Base-by-base conservation (phyloP, 2,329 filamentous ascomycete species). In the Boeremia exigua region DNA sequence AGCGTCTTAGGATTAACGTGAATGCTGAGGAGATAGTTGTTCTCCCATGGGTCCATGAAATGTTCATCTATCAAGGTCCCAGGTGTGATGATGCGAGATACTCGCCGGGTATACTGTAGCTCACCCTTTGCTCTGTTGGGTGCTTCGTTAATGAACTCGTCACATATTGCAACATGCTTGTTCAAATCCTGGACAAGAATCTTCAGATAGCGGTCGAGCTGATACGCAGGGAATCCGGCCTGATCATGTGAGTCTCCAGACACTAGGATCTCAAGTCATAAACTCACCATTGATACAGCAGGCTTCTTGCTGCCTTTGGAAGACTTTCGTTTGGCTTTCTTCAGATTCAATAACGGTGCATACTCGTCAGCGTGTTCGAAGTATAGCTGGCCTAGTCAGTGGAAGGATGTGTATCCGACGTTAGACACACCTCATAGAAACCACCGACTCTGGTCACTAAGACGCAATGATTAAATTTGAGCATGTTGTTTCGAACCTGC, bases 1-100 rank as follows among this genome's bases (percentile, higher is more conserved):
- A 67, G 57, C 4, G 54, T 58, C 19, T 70, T 52, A n/a, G 70
- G 66, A 14, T 81, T 76, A 27, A 89, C 73, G 69, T 96, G 86
- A 43, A 98, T 84, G 33, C 91, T 88, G 72, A 98, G 84, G 30
- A 98, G 82, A 74, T 94, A 99, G 73, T 97, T 98, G 76, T 95
- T 97, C 67, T 91, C 87, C 71, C 90, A 94, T 1, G 92, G 91
- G 72, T 98, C 91, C 81, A 99, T 92, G 75, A 98, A 99, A 67
- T 92, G 93, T 77, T 99, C 95, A 75, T 99, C 95, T 63, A 99
- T 96, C 49, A 99, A 81, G 1, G 95, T 99, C 17, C 95, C 95
- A 1, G 95, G 92, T 0, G 95, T 98, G 69, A 99, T 87, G 64
- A 99, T 88, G 54, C 95, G 88, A 15, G 91, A 86, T 12, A 99